phyloP scores from a whole-genome alignment of 2,329 filamentous ascomycete genomes.

The Aschersonia sp. region DNA sequence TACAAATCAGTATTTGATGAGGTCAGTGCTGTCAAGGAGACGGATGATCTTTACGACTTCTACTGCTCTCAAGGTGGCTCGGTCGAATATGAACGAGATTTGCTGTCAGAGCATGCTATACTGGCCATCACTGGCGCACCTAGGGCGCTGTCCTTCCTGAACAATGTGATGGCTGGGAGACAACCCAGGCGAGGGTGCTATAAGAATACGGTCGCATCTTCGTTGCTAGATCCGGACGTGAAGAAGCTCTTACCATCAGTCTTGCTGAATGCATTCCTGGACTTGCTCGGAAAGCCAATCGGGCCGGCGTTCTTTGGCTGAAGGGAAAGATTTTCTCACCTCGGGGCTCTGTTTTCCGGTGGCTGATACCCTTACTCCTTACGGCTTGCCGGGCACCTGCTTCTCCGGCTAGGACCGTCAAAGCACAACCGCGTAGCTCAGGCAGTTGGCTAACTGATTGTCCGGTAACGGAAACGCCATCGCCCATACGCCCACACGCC shows the following conservation, averaged over 20 bases:
- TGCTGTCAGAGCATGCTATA: neutral
- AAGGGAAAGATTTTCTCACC: neutral
- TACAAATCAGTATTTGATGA: slow-evolving; percentile 1
- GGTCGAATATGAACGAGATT: neutral
- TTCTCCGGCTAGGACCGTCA: no score
- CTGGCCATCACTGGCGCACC: neutral
- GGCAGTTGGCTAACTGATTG: no score
- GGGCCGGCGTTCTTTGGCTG: neutral
- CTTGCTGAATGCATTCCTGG: neutral
- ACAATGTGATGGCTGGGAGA: neutral
- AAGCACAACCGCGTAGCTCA: no score
- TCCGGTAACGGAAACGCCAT: no score
- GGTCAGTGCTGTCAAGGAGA: slow-evolving; percentile 1
- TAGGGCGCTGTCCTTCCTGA: neutral
- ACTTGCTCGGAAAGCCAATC: slow-evolving; percentile 1
- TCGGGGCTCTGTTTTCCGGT: no score
- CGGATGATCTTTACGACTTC: neutral
- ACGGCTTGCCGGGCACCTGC: no score
- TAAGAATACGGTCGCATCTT: neutral
- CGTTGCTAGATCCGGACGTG: neutral
- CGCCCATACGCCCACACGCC: no score
- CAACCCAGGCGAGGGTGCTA: neutral
- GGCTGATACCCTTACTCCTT: no score
- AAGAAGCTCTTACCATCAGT: neutral
- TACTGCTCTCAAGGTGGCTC: slow-evolving; percentile 1